Evolutionary conservation across 1,284 basidiomycete species (phyloP), one percentile per base, ranked within the genome.

Genomic region (Pholiota adiposa): DNA sequence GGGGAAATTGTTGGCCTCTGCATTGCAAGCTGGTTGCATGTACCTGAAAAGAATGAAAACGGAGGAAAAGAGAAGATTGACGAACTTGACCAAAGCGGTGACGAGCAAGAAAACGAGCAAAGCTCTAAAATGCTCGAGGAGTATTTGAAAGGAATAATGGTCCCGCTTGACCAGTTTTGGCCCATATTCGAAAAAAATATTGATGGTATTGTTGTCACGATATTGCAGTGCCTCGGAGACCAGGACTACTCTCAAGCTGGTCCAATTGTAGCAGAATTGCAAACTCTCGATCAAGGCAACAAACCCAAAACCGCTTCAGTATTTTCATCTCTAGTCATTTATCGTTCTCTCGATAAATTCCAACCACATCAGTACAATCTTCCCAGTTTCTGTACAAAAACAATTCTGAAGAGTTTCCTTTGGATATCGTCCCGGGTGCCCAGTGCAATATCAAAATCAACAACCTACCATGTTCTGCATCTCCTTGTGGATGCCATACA

Each of bases 391-490:
- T 66, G 74, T 14, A 77, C 86, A 2, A 59, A 66, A 14, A 77
- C 78, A 9, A 72, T 92, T 51, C 70, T 93, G 8, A 74, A 71
- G 18, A 79, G 86, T n/a, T 67, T 93, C 43, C 66, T 74, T 8
- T 92, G 90, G 90, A 76, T 89, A 57, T 73, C 71, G 18, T 68
- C 67, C 8, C 72, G 73, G 18, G 69, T 78, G 5, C 70, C 77
- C 3, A 69, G 75, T 12, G 75, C 76, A 19, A 75, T 82, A 44
- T 73, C 72, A 16, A 74, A 77, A 18, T 81, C 85, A 8, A 83
- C 86, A 51, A 85, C 88, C 2, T 96, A 94, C 71, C 90, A 94
- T 63, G 82, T 93, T 43, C 72, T 94, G 19, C 87, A 92, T 57
- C 84, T 87, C 55, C 77, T 97, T 8, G 87, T 97, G 64, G 80